Percentiles rank a stretch among this genome's conserved stretches.
These are phyloP conservation scores for Leishmania aethiopica DNA, from an alignment of 208 protist genomes.

Conservation along the genomic window DNA sequence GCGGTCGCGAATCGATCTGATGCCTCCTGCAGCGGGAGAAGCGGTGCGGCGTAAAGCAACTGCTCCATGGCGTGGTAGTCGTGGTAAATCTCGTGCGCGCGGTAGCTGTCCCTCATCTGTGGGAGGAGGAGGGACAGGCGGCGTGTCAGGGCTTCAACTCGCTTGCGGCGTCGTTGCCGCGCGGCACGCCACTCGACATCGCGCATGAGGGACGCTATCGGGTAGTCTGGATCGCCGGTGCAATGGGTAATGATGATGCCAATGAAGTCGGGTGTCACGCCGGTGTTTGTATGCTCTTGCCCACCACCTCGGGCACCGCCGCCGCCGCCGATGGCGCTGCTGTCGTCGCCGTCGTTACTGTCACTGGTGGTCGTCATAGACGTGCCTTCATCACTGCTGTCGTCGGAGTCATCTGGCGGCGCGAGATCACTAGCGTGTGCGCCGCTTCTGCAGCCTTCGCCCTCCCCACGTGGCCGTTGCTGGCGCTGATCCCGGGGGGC, in stretches of 20 bases:
- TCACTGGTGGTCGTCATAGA: not conserved
- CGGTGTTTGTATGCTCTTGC: not conserved
- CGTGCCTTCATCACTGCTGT: not conserved
- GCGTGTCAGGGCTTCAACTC: not conserved
- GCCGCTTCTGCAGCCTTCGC: not conserved
- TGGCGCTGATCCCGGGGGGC: not conserved
- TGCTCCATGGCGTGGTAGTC: conserved; percentile 4
- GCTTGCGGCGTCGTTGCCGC: conserved; percentile 12
- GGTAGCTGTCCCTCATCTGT: conserved; percentile 2
- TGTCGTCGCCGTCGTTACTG: not conserved
- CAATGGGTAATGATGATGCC: conserved; percentile 80
- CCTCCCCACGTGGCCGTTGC: not conserved
- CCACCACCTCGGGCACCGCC: not conserved
- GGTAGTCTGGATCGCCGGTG: conserved; percentile 50
- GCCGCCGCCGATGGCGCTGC: not conserved
- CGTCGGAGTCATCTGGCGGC: not conserved
- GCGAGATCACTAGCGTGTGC: not conserved
- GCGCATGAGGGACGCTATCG: not conserved
- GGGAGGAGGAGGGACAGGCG: conserved; percentile 4
- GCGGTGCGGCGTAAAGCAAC: not conserved
- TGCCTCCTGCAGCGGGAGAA: not conserved
- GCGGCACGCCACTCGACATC: conserved; percentile 13
- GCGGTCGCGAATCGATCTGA: not conserved
- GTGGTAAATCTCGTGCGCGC: conserved; percentile 20
- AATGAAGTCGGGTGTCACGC: conserved; percentile 52